phyloP scores from a whole-genome alignment of 352 stramenopile genomes.

The Phytophthora sp. region DNA sequence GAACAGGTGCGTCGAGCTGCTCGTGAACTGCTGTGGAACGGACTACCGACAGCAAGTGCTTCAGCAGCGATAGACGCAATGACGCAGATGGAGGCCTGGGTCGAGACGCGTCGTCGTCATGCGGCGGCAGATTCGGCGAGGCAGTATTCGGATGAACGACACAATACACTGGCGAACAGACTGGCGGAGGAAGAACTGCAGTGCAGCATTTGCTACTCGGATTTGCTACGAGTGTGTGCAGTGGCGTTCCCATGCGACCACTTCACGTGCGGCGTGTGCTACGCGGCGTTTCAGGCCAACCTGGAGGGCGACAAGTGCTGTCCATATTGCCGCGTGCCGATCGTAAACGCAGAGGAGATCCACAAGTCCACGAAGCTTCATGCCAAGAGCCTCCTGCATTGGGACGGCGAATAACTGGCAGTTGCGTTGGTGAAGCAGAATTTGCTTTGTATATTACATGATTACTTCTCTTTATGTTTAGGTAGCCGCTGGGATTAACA shows the following conservation, averaged over 20 bases:
- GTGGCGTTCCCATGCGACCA: conserved; percentile 74
- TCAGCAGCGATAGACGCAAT: conserved; percentile 43
- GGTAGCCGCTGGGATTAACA: no score
- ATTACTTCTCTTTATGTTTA: conserved; percentile 6
- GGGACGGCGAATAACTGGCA: conserved; percentile 36
- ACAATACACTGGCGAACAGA: conserved; percentile 54
- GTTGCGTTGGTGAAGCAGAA: no score
- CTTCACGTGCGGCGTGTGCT: conserved; percentile 68
- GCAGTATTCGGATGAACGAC: conserved; percentile 57
- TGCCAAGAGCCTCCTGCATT: conserved; percentile 40
- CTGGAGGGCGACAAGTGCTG: conserved; percentile 63
- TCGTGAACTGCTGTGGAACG: conserved; percentile 51
- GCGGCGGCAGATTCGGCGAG: conserved; percentile 42
- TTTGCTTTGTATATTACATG: conserved; percentile 34
- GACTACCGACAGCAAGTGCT: conserved; percentile 38
- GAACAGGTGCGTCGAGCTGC: conserved; percentile 31
- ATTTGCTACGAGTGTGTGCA: conserved; percentile 56
- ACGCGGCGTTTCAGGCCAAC: conserved; percentile 54
- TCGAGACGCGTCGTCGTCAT: conserved; percentile 43
- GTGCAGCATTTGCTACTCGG: conserved; percentile 77
- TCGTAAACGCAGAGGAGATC: conserved; percentile 43
- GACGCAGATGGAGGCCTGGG: conserved; percentile 55
- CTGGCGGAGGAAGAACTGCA: conserved; percentile 71
- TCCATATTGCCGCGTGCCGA: conserved; percentile 62
- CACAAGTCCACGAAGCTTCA: conserved; percentile 58